Percentiles rank a stretch among this genome's conserved stretches.
phyloP scores from a whole-genome alignment of 2,329 filamentous ascomycete species.

The Aspergillus sp. region DNA sequence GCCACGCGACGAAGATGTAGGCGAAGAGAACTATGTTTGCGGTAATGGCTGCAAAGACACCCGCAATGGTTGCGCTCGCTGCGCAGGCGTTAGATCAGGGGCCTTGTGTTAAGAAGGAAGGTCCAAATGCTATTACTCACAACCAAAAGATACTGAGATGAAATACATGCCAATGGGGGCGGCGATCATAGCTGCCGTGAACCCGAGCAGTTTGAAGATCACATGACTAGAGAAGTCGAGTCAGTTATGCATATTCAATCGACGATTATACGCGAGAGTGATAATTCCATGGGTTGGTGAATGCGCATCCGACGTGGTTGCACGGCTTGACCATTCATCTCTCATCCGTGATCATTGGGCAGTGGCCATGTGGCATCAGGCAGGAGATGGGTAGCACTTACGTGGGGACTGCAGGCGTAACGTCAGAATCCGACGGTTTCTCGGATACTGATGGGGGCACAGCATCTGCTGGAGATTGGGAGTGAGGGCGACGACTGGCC shows the following conservation, averaged over 20 bases:
- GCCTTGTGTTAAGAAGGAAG: neutral
- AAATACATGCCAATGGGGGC: slow-evolving; percentile 89
- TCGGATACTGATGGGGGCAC: slow-evolving; percentile 32
- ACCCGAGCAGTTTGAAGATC: slow-evolving; percentile 84
- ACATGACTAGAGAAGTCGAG: slow-evolving; percentile 61
- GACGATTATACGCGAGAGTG: too few species aligned
- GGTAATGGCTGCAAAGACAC: slow-evolving; percentile 79
- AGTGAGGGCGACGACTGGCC: slow-evolving; percentile 32
- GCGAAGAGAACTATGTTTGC: slow-evolving; percentile 87
- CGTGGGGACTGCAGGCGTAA: slow-evolving; percentile 79
- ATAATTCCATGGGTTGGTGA: neutral
- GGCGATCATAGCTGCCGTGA: slow-evolving; percentile 88
- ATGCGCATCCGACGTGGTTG: neutral
- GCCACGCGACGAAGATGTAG: slow-evolving; percentile 91
- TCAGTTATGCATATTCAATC: neutral
- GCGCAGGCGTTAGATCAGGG: neutral
- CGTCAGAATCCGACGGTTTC: slow-evolving; percentile 63
- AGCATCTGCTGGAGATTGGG: slow-evolving; percentile 30
- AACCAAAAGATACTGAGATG: slow-evolving; percentile 74
- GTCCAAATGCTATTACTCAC: slow-evolving; percentile 48
- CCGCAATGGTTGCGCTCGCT: slow-evolving; percentile 89
- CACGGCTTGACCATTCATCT: neutral
- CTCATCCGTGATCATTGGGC: neutral
- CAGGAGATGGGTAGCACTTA: slow-evolving; percentile 46
- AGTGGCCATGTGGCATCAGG: slow-evolving; percentile 10